Evolutionary conservation across 2,329 filamentous ascomycete species (phyloP).

Genomic region (Aspergillus floridensis): DNA sequence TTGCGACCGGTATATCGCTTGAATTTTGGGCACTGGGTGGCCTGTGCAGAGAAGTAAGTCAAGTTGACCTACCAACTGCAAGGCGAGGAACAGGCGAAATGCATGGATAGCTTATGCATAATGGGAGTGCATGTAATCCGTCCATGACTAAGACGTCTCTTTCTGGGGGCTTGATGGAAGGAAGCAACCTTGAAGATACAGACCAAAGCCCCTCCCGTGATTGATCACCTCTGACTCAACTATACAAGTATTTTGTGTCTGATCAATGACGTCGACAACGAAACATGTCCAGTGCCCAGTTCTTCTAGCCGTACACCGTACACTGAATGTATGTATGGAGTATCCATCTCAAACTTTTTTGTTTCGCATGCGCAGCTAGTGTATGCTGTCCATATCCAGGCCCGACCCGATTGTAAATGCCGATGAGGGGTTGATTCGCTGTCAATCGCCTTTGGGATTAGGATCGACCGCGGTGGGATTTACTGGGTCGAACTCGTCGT

Average conservation of each 20-base stretch:
- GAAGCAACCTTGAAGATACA: not conserved
- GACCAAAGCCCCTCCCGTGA: not conserved
- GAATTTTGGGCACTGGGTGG: not conserved
- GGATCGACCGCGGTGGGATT: slow-evolving; percentile 15
- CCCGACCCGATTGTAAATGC: not conserved
- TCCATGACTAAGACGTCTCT: slow-evolving; percentile 1
- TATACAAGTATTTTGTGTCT: not conserved
- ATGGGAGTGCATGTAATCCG: slow-evolving; percentile 4
- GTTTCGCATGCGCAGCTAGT: not conserved
- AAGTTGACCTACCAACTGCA: not conserved
- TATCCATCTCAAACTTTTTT: not conserved
- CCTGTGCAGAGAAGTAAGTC: slow-evolving; percentile 3
- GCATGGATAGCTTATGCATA: slow-evolving; percentile 5
- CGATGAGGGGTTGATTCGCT: not conserved
- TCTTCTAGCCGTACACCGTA: not conserved
- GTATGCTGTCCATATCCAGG: not conserved
- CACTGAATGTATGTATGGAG: not conserved
- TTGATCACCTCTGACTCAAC: slow-evolving; percentile 1
- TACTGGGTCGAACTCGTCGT: not conserved
- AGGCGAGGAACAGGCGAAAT: not conserved
- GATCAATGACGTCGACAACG: slow-evolving; percentile 4
- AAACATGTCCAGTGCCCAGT: too few relatives aligned
- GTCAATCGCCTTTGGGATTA: slow-evolving; percentile 16
- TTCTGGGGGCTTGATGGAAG: not conserved
- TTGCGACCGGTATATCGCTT: not conserved